These are phyloP conservation scores for Medakamo hakoo DNA, from an alignment of 139 green algal species.

Conservation along the genomic window DNA sequence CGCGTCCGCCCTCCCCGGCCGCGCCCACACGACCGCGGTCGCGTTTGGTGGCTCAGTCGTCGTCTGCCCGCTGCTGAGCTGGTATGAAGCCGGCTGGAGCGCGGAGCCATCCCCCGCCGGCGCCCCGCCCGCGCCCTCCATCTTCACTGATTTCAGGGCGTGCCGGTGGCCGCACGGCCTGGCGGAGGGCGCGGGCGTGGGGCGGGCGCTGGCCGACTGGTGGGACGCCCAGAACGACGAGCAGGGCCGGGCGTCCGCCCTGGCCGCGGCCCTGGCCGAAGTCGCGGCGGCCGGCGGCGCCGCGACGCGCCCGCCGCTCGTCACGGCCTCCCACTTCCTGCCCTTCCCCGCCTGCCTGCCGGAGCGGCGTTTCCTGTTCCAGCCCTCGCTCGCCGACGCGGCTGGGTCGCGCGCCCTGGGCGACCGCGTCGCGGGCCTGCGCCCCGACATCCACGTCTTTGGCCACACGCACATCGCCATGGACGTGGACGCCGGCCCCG, in stretches of 20 bases:
- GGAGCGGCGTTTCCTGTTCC: constrained; percentile 70
- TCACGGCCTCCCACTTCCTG: constrained; percentile 57
- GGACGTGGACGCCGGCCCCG: constrained; percentile 20
- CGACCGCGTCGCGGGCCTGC: constrained; percentile 27
- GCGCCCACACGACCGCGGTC: constrained; percentile 14
- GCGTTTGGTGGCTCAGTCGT: too few species aligned
- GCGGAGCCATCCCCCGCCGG: constrained; percentile 27
- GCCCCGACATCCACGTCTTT: constrained; percentile 53
- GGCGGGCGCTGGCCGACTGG: constrained; percentile 17
- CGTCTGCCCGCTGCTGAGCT: constrained; percentile 2
- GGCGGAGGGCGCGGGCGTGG: constrained; percentile 1
- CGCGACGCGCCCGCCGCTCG: constrained; percentile 16
- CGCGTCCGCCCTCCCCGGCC: constrained; percentile 16
- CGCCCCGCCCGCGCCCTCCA: constrained; percentile 15
- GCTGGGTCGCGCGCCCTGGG: constrained; percentile 36
- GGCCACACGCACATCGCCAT: constrained; percentile 69
- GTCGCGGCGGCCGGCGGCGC: not conserved
- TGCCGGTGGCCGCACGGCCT: constrained; percentile 22
- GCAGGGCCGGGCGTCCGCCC: too few species aligned
- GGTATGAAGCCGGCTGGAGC: constrained; percentile 25
- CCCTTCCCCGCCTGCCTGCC: constrained; percentile 46
- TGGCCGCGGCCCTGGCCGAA: not conserved
- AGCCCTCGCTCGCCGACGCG: constrained; percentile 36
- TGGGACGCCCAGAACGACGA: constrained; percentile 26
- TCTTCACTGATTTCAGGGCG: constrained; percentile 26